Conservation (phyloP, 2,329 filamentous ascomycete genomes). For the Elsinoe australis region DNA sequence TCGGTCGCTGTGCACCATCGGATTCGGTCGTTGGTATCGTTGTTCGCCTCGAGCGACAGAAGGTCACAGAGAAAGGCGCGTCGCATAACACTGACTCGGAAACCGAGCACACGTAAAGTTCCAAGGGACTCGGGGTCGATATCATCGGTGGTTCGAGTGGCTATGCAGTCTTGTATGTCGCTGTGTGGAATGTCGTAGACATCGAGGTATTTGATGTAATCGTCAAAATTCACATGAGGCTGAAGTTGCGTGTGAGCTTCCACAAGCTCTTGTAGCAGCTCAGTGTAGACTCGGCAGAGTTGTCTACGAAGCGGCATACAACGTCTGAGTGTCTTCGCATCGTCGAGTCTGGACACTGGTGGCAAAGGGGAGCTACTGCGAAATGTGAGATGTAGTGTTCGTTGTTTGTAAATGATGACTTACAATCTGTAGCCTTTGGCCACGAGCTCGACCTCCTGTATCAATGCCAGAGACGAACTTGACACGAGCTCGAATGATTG, state of each 20-base stretch:
- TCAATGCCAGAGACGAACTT: slow-evolving; percentile 67
- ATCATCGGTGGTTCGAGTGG: slow-evolving; percentile 48
- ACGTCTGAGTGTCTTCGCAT: slow-evolving; percentile 60
- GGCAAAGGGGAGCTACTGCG: slow-evolving; percentile 76
- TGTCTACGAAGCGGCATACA: slow-evolving; percentile 72
- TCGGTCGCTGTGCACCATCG: slow-evolving; percentile 74
- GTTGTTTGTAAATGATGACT: too few species aligned
- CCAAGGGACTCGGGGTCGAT: slow-evolving; percentile 74
- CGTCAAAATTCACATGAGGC: slow-evolving; percentile 66
- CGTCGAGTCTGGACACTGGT: slow-evolving; percentile 86
- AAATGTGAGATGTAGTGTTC: too few species aligned
- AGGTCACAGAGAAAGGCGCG: slow-evolving; percentile 86
- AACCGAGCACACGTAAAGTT: slow-evolving; percentile 57
- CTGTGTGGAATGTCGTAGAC: slow-evolving; percentile 44
- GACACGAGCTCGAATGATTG: slow-evolving; percentile 74
- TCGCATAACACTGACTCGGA: slow-evolving; percentile 69
- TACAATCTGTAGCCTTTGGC: slow-evolving; percentile 82
- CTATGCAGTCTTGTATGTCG: slow-evolving; percentile 47
- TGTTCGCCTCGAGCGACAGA: slow-evolving; percentile 75
- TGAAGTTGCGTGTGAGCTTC: slow-evolving; percentile 62
- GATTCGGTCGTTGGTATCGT: slow-evolving; percentile 65
- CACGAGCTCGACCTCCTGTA: slow-evolving; percentile 93
- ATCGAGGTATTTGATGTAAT: slow-evolving; percentile 88
- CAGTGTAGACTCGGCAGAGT: slow-evolving; percentile 61
- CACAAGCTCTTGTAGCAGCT: slow-evolving; percentile 63